Evolutionary conservation across 768 basidiomycete species (phyloP), one percentile per base, ranked within the genome.

Genomic region (Rhodotorula kratochvilovae): DNA sequence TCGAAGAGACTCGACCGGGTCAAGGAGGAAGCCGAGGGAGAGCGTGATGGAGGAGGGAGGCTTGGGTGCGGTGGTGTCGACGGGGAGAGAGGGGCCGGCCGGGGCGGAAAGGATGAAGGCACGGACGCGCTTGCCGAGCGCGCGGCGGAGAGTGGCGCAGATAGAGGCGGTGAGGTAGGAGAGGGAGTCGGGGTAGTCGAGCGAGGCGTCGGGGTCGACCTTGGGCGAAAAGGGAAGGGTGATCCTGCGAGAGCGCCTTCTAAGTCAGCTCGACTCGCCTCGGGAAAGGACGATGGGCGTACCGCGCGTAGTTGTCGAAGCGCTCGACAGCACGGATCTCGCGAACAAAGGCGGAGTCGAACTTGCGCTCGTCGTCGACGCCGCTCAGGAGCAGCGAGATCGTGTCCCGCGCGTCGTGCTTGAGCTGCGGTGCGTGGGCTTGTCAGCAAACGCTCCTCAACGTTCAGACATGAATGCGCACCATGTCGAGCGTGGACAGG

Each of bases 21-120:
- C 84, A 74, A 91, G 86, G 25, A 92, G 81, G 13, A 98, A 80
- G 7, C 95, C 94, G 45, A 98, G 82, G 72, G 86, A 84, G 48
- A 93, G 79, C 6, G 81, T 79, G 33, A 85, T 35, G 29, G 76
- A 29, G 1, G 73, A 79, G 0, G 85, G 80, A 3, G 51, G 35
- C 13, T 51, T 31, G 23, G 84, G 81, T 11, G 74, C 21, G 15
- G 71, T 2, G 2, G 66, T 48, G 17, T 54, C 46, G 48, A 45
- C 15, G 29, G 64, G 42, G 25, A 54, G 33, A 5, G 70, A 39
- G 21, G 48, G 21, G 3, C 71, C 33, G 2, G 61, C 45, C 2
- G 74, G 62, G 13, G 58, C 71, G 33, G 27, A 76, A 75, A 48
- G 90, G 84, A 59, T 91, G 21, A 89, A 81, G 2, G 87, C 87